Percentiles rank a stretch among this genome's conserved stretches.
Conservation (phyloP, 768 basidiomycete species). For the Leccinum rimulosum region DNA sequence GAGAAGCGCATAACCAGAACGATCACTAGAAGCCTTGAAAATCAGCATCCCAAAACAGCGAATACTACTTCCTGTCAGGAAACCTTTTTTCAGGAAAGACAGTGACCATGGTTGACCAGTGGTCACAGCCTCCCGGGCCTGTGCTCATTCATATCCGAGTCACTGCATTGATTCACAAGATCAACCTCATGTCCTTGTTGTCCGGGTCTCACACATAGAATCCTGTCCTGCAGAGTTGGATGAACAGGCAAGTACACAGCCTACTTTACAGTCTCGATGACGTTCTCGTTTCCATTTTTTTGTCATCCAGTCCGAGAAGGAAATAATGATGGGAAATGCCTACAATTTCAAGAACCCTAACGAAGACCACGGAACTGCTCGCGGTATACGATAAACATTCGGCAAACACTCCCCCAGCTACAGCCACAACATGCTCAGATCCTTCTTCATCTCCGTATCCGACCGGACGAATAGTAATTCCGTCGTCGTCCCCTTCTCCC, state of each 20-base stretch:
- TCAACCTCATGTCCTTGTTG: neutral
- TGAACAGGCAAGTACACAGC: neutral
- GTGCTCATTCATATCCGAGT: neutral
- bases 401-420: neutral
- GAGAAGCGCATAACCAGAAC: too few species aligned
- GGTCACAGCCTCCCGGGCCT: too few species aligned
- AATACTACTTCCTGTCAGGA: too few species aligned
- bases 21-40: neutral
- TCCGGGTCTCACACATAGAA: neutral
- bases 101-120: neutral
- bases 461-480: conserved; percentile 27
- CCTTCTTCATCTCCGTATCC: conserved; percentile 16
- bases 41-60: neutral
- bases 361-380: neutral
- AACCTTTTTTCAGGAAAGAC: too few species aligned
- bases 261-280: neutral
- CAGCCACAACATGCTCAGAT: conserved; percentile 24
- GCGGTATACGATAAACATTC: too few species aligned
- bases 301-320: neutral
- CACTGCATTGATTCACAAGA: neutral
- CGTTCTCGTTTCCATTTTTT: neutral
- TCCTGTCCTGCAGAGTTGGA: neutral
- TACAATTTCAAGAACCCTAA: neutral
- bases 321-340: neutral
- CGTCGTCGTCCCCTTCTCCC: conserved; percentile 26